Percentiles rank a stretch among this genome's conserved stretches.
Conservation (phyloP, 2,329 filamentous ascomycete genomes). For the Penicillium thymicola region DNA sequence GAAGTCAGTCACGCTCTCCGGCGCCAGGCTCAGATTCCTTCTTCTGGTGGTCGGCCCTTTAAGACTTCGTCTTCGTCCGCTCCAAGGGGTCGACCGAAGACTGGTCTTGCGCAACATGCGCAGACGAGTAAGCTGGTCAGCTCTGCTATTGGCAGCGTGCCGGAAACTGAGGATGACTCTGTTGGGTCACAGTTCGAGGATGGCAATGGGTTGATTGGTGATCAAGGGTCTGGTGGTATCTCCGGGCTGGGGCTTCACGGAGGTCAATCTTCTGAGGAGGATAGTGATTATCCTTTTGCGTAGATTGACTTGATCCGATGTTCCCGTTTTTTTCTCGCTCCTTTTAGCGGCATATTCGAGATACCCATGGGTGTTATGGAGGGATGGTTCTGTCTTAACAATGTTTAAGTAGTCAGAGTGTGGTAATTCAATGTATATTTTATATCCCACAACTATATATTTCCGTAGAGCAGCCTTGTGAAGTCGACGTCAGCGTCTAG, state of each 20-base stretch:
- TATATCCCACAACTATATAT: not conserved
- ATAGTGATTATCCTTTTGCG: not conserved
- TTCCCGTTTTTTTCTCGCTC: not conserved
- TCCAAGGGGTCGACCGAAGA: not conserved
- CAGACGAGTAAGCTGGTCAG: constrained; percentile 42
- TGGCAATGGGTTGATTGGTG: not conserved
- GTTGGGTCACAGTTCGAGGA: not conserved
- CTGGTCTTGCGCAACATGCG: constrained; percentile 30
- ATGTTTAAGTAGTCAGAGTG: not conserved
- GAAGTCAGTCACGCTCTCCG: constrained; percentile 19
- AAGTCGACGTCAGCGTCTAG: not conserved
- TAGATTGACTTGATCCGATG: not conserved
- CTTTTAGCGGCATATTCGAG: constrained; percentile 5
- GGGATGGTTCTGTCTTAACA: not conserved
- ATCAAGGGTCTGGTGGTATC: not conserved
- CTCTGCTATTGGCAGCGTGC: constrained; percentile 1
- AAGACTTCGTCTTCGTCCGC: not conserved
- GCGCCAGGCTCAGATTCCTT: constrained; percentile 29
- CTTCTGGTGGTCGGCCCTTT: constrained; percentile 4
- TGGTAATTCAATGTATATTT: not conserved
- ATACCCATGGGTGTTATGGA: constrained; percentile 7
- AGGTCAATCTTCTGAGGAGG: not conserved
- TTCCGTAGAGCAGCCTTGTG: not conserved
- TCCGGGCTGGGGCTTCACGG: not conserved
- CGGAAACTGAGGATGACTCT: not conserved